phyloP scores from a whole-genome alignment of 1,139 yeast genomes.

The Pneumocystis jirovecii region DNA sequence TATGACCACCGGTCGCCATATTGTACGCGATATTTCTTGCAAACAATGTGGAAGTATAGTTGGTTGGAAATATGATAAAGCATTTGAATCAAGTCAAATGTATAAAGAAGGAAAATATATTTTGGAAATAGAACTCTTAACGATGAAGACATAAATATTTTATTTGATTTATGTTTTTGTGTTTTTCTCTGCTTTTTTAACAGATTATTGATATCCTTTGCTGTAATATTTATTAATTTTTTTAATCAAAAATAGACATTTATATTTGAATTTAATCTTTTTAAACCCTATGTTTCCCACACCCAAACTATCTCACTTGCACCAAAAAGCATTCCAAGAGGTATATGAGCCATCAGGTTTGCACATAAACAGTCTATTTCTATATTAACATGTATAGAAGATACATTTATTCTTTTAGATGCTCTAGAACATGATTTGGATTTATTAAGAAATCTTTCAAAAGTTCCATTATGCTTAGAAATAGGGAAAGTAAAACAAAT shows the following conservation, averaged over 20 bases:
- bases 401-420: constrained; percentile 12
- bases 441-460: neutral
- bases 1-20: constrained; percentile 62
- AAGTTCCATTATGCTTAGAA: neutral
- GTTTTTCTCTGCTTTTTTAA: neutral
- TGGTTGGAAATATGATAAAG: constrained; percentile 68
- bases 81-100: constrained; percentile 39
- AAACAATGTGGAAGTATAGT: constrained; percentile 45
- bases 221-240: neutral
- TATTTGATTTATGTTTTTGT: neutral
- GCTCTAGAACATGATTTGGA: constrained; percentile 12
- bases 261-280: neutral
- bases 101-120: constrained; percentile 73
- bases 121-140: constrained; percentile 34
- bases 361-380: neutral
- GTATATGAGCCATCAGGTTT: constrained; percentile 12
- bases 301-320: constrained; percentile 10
- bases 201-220: neutral
- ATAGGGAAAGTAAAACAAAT: neutral
- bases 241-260: neutral
- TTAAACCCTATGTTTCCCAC: constrained; percentile 9
- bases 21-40: constrained; percentile 50
- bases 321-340: constrained; percentile 6
- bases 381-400: constrained; percentile 3
- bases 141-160: neutral